Evolutionary conservation across 2,329 filamentous ascomycete species (phyloP), one percentile per base, ranked within the genome.

Genomic region (Blastomyces parvus): DNA sequence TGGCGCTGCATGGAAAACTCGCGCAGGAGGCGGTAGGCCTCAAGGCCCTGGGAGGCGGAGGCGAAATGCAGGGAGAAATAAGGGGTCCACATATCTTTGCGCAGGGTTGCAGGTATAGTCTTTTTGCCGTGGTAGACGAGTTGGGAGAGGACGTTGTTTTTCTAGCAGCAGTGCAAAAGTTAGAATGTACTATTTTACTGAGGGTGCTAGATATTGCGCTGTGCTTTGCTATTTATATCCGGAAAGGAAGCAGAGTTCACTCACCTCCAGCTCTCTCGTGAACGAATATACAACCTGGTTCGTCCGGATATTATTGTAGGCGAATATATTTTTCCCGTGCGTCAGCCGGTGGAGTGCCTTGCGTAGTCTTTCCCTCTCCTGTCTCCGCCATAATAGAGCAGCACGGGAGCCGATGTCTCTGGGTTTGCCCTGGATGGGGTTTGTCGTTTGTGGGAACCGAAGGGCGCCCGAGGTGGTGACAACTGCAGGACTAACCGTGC

Each of bases 211-310:
- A 22, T 22, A 56, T 27, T n/a, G 58, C 2, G 7, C n/a, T 48
- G 44, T 11, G 7, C 8, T 19, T 44, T n/a, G 6, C 25, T 42
- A 17, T 19, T 33, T 14, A 62, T 56, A 30, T 44, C 22, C 13
- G 11, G 22, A 13, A 36, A 36, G 17, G 55, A 42, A 25, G 14
- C 2, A 9, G 25, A 13, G n/a, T 7, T 63, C 30, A 57, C 78
- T 67, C 76, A 86, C 84, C 67, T 85, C 78, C 56, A 87, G 72
- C 61, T 79, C 77, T 61, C 82, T 80, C 50, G 79, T 80, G 66
- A 87, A 74, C 27, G 85, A 86, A 74, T 87, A 87, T 62, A 87
- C 76, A 67, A 87, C 82, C 74, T 87, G 85, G 64, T 86, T 85
- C 44, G 85, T 86, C 66, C 80, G 79, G 68, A 84, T 76, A 72